Base-by-base conservation (phyloP, 306 rosid species). In the Malus fusca region DNA sequence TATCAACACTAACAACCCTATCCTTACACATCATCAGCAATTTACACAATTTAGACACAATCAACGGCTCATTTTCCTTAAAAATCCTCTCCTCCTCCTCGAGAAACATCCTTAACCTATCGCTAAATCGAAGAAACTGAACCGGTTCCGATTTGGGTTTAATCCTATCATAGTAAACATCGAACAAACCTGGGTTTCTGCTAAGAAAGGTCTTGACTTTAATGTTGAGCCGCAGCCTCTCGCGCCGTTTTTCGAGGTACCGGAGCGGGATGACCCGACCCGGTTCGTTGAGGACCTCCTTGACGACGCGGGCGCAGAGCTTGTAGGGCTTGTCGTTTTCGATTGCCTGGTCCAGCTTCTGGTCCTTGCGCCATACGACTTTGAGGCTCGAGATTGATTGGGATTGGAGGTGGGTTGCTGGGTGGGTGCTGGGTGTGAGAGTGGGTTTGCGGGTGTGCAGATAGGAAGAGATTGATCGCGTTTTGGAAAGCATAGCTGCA, bases 291-390 rank as follows among this genome's bases (percentile, higher is more conserved):
- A 82, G 90, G 26, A 90, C 92, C 78, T 90, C 95, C 52, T 68
- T 85, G 22, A 90, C 86, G 71, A 87, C 92, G 35, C 92, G 87
- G 55, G 87, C 84, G 46, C 88, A 84, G 51, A 87, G 77, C 72
- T 79, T 90, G 79, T 44, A 90, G 30, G 85, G 85, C 61, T 95
- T 95, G 61, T 89, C 97, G 59, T 74, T 76, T 63, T 92, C 90
- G 42, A 92, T 90, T 56, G 98, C 92, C 65, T 60, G 85, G 88
- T 95, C 98, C 0, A 95, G 88, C 21, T 75, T 21, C 17, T 1
- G 78, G 84, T 95, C 99, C 69, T 92, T 92, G 42, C 96, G 97
- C 99, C 99, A 90, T 22, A 65, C 81, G 15, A 95, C 97, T 82
- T 88, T 92, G 58, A 92, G 92, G 81, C 93, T 95, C 8, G 91